A percentile compares a stretch with the other conserved stretches of the same genome.
phyloP scores from a whole-genome alignment of 2,329 filamentous ascomycete species.

The Fusarium metavorans region DNA sequence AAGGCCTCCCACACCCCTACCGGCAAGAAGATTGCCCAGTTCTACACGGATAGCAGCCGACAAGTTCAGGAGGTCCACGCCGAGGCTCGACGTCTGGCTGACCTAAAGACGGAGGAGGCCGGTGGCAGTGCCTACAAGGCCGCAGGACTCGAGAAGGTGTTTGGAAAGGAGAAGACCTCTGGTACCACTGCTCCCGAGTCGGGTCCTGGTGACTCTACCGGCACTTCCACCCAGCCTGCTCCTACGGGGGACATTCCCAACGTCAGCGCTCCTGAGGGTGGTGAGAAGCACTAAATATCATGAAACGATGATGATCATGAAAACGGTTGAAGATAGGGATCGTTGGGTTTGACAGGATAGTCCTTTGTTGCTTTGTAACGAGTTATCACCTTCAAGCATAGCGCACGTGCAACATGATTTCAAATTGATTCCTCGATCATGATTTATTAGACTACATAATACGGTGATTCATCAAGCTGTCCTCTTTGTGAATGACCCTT shows the following conservation, averaged over 20 bases:
- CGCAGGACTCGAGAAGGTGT: constrained; percentile 67
- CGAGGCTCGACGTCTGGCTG: constrained; percentile 88
- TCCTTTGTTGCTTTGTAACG: constrained; percentile 28
- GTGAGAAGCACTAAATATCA: constrained; percentile 34
- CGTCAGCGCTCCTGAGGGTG: constrained; percentile 40
- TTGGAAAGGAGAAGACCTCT: constrained; percentile 63
- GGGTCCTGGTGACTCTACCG: constrained; percentile 19
- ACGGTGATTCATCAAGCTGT: constrained; percentile 12
- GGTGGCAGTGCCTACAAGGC: constrained; percentile 71
- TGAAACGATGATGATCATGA: neutral
- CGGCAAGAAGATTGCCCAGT: constrained; percentile 86
- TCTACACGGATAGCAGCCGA: constrained; percentile 87
- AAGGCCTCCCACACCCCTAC: constrained; percentile 90
- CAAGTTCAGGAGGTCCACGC: constrained; percentile 94
- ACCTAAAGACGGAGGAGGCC: constrained; percentile 80
- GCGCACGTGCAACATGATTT: constrained; percentile 32
- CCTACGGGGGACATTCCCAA: constrained; percentile 36
- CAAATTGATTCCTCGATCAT: constrained; percentile 24
- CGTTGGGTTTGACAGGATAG: constrained; percentile 9
- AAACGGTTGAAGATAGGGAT: constrained; percentile 8
- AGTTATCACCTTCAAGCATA: constrained; percentile 39
- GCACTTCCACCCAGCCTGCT: constrained; percentile 36
- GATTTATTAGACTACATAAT: constrained; percentile 25
- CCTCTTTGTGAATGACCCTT: constrained; percentile 2
- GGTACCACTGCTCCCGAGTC: constrained; percentile 31